phyloP scores from a whole-genome alignment of 257 asterid species.

The Salvia hispanica region DNA sequence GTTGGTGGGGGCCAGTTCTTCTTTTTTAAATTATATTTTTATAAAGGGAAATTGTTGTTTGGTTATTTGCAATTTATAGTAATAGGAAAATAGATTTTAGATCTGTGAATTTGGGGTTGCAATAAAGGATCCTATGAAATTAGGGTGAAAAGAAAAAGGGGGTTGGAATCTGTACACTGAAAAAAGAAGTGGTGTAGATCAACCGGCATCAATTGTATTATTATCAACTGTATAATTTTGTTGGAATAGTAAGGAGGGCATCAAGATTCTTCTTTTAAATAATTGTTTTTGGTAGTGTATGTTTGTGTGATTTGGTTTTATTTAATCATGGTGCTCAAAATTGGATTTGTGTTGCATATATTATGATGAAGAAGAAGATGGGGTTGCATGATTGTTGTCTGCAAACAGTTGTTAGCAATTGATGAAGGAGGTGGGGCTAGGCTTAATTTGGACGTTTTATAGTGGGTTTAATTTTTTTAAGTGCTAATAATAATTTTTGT shows the following conservation, averaged over 20 bases:
- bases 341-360: neutral
- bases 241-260: constrained; percentile 41
- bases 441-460: constrained; percentile 12
- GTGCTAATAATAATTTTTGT: neutral
- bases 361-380: constrained; percentile 1
- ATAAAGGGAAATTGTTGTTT: neutral
- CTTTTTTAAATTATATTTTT: neutral
- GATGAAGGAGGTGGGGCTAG: constrained; percentile 7
- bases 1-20: neutral
- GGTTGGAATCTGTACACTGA: constrained; percentile 37
- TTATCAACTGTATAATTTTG: constrained; percentile 39
- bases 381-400: constrained; percentile 28
- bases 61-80: constrained; percentile 35
- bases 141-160: constrained; percentile 18
- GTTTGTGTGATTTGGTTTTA: neutral
- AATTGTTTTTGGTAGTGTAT: neutral
- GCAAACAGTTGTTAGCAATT: neutral
- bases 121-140: constrained; percentile 41
- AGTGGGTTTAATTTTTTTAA: neutral
- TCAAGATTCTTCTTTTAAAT: constrained; percentile 46
- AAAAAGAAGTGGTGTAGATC: constrained; percentile 38
- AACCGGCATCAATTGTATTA: constrained; percentile 32
- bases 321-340: neutral
- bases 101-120: constrained; percentile 49
- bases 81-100: constrained; percentile 46